Base-by-base conservation (phyloP, 495 filamentous ascomycete species). In the Cercophora samala region DNA sequence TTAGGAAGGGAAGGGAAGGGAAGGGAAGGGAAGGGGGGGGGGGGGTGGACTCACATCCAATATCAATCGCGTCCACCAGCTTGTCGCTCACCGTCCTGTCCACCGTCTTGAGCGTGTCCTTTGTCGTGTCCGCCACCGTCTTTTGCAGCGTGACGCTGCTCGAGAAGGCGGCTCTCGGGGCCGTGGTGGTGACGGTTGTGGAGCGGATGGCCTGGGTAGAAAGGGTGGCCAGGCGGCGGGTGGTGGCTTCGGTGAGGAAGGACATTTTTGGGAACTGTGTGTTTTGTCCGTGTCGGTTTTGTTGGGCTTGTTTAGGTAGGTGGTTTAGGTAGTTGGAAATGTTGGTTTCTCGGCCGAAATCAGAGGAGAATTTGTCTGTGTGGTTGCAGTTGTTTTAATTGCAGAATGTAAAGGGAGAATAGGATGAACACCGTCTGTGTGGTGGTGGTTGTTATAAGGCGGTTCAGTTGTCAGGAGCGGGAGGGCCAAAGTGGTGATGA, bases 61-160 rank as follows among this genome's bases (percentile, higher is more conserved):
- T 74, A 66, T 86, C 78, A 72, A 86, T 86, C 17, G 83, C 83
- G 62, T 84, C 83, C 37, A 86, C 83, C 1, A 86, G 62, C 78
- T 86, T 86, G 68, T 85, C 81, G 19, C 77, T 76, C 22, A 86
- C 81, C 65, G 78, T 78, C 55, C 82, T 77, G 72, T 86, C 82
- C 19, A 84, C 82, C 0, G 63, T 66, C 78, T 86, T 83, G 69
- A 83, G 72, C 15, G 76, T 77, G 63, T 86, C 83, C 73, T 84
- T 86, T 61, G 81, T 81, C 6, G 77, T 51, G 52, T 86, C 82
- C 61, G 78, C 72, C 6, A 78, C 76, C 3, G 76, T 70, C 73
- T 85, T 86, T 54, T 73, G 80, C 21, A 74, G 66, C 3, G 70
- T 72, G 23, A 76, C 69, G 65, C 70, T 76, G 29, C 78, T 80